Conservation (phyloP, 2,329 filamentous ascomycete species). For the Aspergillus sclerotialis region DNA sequence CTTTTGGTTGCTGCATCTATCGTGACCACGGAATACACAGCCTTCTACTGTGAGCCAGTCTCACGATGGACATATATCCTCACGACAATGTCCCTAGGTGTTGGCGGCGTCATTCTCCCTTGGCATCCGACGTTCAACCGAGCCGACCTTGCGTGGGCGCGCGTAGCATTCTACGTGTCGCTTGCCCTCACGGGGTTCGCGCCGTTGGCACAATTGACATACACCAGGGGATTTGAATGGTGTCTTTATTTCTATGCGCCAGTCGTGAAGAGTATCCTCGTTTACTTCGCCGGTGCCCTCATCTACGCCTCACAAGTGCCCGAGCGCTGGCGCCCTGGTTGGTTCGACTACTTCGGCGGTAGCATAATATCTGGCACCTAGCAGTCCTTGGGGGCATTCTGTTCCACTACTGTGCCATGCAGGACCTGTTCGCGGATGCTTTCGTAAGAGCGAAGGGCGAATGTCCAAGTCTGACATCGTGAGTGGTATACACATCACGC, state of each 20-base stretch:
- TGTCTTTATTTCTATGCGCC: constrained; percentile 86
- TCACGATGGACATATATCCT: constrained; percentile 82
- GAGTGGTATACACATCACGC: constrained; percentile 1
- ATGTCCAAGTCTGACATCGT: constrained; percentile 26
- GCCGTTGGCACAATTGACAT: constrained; percentile 75
- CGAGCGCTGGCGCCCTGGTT: constrained; percentile 84
- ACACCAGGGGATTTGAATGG: constrained; percentile 70
- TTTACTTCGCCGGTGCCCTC: constrained; percentile 77
- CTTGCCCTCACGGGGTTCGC: constrained; percentile 83
- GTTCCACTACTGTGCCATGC: constrained; percentile 97
- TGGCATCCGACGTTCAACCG: constrained; percentile 97
- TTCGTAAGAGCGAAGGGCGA: constrained; percentile 59
- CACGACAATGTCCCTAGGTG: constrained; percentile 70
- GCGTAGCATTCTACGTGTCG: constrained; percentile 85
- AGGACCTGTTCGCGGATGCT: constrained; percentile 78
- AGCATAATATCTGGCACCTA: constrained; percentile 96
- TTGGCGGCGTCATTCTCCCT: constrained; percentile 82
- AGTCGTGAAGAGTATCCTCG: constrained; percentile 74
- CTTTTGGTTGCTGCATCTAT: constrained; percentile 88
- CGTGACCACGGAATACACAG: constrained; percentile 96
- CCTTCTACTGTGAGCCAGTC: constrained; percentile 92
- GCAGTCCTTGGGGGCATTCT: constrained; percentile 91
- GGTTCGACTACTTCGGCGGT: constrained; percentile 91
- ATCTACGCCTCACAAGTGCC: constrained; percentile 90
- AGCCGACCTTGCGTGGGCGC: constrained; percentile 82